Evolutionary conservation across 2,329 filamentous ascomycete species (phyloP).

Genomic region (Monosporascus cannonballus): DNA sequence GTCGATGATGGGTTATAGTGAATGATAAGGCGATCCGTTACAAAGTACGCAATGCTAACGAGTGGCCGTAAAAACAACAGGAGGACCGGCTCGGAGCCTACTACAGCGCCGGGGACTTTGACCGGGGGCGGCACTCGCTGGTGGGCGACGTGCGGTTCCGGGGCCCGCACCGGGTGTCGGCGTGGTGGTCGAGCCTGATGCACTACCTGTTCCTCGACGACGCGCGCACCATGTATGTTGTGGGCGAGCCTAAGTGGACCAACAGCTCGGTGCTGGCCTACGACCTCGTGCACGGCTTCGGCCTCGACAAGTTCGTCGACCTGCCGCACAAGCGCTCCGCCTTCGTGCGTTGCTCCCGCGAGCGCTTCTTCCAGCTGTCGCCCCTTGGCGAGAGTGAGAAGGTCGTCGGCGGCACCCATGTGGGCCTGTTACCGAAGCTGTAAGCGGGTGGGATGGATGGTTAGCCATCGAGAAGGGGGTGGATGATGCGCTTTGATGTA

Average conservation of each 20-base stretch:
- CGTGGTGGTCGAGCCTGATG: slow-evolving; percentile 57
- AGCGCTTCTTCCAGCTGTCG: slow-evolving; percentile 64
- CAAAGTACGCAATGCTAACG: no score
- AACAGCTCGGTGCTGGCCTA: slow-evolving; percentile 67
- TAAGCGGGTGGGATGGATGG: slow-evolving; percentile 19
- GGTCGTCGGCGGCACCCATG: slow-evolving; percentile 46
- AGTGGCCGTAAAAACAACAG: slow-evolving; percentile 18
- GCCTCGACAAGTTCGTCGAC: slow-evolving; percentile 66
- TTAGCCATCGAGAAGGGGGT: neutral
- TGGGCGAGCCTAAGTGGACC: slow-evolving; percentile 67
- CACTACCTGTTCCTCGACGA: slow-evolving; percentile 59
- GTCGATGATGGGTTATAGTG: no score
- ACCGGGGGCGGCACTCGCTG: slow-evolving; percentile 52
- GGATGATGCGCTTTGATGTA: neutral
- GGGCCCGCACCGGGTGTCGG: slow-evolving; percentile 53
- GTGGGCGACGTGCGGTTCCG: slow-evolving; percentile 55
- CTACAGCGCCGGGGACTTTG: slow-evolving; percentile 49
- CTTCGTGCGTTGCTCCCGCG: slow-evolving; percentile 57
- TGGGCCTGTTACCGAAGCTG: slow-evolving; percentile 49
- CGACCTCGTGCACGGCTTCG: slow-evolving; percentile 68
- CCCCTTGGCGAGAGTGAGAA: slow-evolving; percentile 52
- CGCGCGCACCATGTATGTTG: slow-evolving; percentile 48
- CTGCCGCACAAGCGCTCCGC: slow-evolving; percentile 66
- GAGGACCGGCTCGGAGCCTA: slow-evolving; percentile 52
- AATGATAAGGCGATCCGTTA: no score